Base-by-base conservation (phyloP, 2,329 filamentous ascomycete genomes). In the Sarocladiaceae sp. region DNA sequence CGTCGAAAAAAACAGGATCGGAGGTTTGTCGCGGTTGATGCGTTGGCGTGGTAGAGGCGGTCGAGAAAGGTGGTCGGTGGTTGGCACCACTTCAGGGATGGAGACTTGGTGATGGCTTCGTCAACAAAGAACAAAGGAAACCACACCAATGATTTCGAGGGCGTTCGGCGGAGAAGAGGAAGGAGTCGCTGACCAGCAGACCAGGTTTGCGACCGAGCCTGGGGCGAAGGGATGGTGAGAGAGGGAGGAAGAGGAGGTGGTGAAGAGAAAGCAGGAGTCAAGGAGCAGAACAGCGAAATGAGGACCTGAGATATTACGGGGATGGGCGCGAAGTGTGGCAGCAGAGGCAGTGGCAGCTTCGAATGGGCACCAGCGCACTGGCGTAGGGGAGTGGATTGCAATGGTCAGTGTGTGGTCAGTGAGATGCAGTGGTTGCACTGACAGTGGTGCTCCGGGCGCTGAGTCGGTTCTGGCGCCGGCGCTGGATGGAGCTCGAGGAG, bases 211-310 rank as follows among this genome's bases (percentile, higher is more conserved):
- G 42, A 29, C 24, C 19, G 12, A 16, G 42, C 12, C 43, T 49
- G 51, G 41, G 45, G 42, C 45, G 44, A 47, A 47, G 46, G 46
- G 39, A 42, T 37, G 26, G 42, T 40, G 50, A 47, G 42, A 45
- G 33, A 39, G 43, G 45, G 46, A 20, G 21, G 26, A 29, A 20
- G 40, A 31, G 24, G 41, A 43, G 41, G 44, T 43, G 40, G 40
- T 31, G 23, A 31, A 32, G 33, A 23, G 31, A 31, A 33, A 45
- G 39, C 40, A 44, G 31, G 47, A 45, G 37, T 48, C 45, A 48
- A 47, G 48, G 47, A 53, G 48, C 33, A 26, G 33, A 27, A 34
- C 37, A 18, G 23, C 37, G 37, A 41, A 24, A n/a, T 21, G 37
- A 41, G 37, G 29, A 41, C 26, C 19, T 41, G 37, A 41, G 24